These are phyloP conservation scores for Sugiyamaella xylanicola DNA, from an alignment of 1,139 yeast genomes.

Conservation along the genomic window DNA sequence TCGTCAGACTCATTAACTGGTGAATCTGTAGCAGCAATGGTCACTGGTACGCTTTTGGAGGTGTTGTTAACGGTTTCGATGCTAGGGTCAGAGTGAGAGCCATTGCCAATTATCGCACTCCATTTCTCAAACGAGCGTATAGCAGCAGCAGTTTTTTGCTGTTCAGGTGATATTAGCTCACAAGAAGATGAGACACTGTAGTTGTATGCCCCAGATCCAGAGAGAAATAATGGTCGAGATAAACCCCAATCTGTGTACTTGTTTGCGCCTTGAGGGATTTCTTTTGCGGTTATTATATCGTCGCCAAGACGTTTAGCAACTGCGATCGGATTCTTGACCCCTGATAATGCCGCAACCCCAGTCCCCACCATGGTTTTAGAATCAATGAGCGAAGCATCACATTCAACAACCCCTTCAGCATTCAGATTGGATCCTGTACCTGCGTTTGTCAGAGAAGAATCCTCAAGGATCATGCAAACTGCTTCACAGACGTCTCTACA, in stretches of 20 bases:
- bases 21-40: too few relatives aligned
- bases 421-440: conserved; percentile 60
- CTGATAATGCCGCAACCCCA: conserved; percentile 42
- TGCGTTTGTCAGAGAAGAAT: conserved; percentile 53
- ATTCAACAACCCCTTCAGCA: conserved; percentile 51
- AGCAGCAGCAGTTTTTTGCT: conserved; percentile 28
- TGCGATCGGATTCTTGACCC: conserved; percentile 38
- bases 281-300: conserved; percentile 23
- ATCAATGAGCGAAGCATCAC: conserved; percentile 50
- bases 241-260: conserved; percentile 32
- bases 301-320: conserved; percentile 31
- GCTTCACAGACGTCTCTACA: conserved; percentile 31
- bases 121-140: conserved; percentile 30
- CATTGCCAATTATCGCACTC: conserved; percentile 24
- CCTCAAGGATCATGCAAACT: conserved; percentile 47
- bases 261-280: conserved; percentile 5
- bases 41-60: too few relatives aligned
- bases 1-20: conserved; percentile 9
- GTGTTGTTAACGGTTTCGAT: too few relatives aligned
- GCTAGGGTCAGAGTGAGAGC: too few relatives aligned
- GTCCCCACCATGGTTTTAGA: conserved; percentile 24
- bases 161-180: conserved; percentile 23
- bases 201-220: conserved; percentile 41
- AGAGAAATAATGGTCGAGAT: conserved; percentile 41
- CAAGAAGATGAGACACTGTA: conserved; percentile 33